Percentiles rank a stretch among this genome's conserved stretches.
Evolutionary conservation across 495 filamentous ascomycete species (phyloP).

Genomic region (Bacidia rubella): DNA sequence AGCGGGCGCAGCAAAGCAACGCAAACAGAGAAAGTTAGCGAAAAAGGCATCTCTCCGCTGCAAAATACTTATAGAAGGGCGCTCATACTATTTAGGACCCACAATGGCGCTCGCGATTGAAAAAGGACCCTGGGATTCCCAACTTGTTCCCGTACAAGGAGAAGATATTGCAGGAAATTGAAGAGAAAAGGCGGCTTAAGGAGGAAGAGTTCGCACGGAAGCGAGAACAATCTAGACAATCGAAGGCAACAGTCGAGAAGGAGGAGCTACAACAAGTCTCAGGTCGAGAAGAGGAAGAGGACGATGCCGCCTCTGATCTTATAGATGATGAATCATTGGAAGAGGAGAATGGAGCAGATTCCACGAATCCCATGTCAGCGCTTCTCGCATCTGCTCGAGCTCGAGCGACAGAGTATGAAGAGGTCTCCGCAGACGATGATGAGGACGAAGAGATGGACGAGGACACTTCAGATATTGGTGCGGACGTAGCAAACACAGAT

Average conservation of each 20-base stretch:
- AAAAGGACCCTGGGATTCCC: constrained; percentile 95
- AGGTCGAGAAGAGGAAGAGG: constrained; percentile 19
- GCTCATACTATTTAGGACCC: constrained; percentile 48
- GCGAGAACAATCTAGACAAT: constrained; percentile 56
- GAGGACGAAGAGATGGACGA: constrained; percentile 46
- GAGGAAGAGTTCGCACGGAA: constrained; percentile 60
- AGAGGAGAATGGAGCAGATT: constrained; percentile 40
- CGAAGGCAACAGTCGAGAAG: constrained; percentile 25
- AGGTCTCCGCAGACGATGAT: constrained; percentile 32
- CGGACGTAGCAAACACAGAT: constrained; percentile 27
- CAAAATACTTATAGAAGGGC: background rate
- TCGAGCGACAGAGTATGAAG: constrained; percentile 70
- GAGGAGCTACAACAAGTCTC: background rate
- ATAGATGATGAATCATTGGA: constrained; percentile 41
- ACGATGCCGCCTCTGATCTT: constrained; percentile 30
- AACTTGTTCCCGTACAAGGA: constrained; percentile 98
- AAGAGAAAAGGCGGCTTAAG: constrained; percentile 69
- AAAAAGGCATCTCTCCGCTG: constrained; percentile 46
- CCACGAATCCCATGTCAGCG: constrained; percentile 82
- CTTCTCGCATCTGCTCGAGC: constrained; percentile 80
- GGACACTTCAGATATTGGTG: constrained; percentile 44
- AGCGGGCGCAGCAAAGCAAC: constrained; percentile 76
- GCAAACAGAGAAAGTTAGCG: constrained; percentile 72
- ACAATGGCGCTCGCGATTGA: constrained; percentile 80
- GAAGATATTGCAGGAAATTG: constrained; percentile 82